A percentile compares a stretch with the other conserved stretches of the same genome.
phyloP scores from a whole-genome alignment of 1,139 yeast genomes.

The Taphrina wiesneri region DNA sequence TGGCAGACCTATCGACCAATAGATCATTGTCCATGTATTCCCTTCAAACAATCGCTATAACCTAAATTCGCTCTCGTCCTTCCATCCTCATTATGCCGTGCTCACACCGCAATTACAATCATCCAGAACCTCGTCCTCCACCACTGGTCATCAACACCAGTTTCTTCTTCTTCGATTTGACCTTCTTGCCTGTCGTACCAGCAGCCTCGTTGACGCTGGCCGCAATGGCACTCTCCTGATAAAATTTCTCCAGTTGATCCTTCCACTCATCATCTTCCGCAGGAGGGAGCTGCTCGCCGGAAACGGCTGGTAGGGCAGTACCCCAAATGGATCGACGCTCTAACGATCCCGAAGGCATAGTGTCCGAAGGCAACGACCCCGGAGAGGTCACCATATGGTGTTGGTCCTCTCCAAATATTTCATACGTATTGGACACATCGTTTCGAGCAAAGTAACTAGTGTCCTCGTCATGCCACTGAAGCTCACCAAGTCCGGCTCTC shows the following conservation, averaged over 20 bases:
- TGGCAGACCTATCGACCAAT: neutral
- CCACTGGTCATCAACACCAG: constrained; percentile 40
- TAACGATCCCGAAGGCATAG: neutral
- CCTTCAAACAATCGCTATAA: neutral
- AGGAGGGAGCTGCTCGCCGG: constrained; percentile 39
- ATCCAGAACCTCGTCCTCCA: constrained; percentile 24
- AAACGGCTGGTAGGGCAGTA: constrained; percentile 17
- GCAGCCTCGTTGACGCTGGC: neutral
- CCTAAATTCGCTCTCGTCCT: neutral
- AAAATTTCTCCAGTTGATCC: constrained; percentile 36
- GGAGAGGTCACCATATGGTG: neutral
- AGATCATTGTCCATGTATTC: neutral
- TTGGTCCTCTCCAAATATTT: constrained; percentile 8
- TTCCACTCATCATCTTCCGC: constrained; percentile 40
- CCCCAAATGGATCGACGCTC: constrained; percentile 24
- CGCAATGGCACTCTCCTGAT: constrained; percentile 25
- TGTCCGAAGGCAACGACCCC: constrained; percentile 9
- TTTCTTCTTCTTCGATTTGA: constrained; percentile 38
- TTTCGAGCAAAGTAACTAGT: constrained; percentile 27
- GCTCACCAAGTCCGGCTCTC: constrained; percentile 5
- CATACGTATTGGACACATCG: constrained; percentile 24
- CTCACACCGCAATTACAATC: neutral
- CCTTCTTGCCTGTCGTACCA: constrained; percentile 9
- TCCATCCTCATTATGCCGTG: constrained; percentile 1
- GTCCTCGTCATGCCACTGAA: constrained; percentile 19